Evolutionary conservation across 306 rosid genomes (phyloP).

Genomic region (Parietaria judaica): DNA sequence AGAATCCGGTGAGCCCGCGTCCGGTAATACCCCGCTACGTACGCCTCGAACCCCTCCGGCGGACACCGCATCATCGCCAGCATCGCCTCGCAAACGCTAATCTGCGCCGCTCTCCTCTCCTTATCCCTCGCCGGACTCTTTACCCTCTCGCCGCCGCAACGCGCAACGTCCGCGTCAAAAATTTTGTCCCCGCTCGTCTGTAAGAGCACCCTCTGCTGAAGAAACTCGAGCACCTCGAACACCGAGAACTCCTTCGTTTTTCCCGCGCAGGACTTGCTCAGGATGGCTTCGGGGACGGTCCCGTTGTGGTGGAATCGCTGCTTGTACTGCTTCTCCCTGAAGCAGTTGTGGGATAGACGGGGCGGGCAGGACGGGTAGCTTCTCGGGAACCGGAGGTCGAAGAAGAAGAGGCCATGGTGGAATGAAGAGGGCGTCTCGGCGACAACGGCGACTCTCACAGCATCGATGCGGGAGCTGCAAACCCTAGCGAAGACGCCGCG

Average conservation of each 20-base stretch:
- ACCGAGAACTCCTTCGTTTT: background rate
- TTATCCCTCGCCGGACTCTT: too few relatives aligned
- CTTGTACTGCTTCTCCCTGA: background rate
- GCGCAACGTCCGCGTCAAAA: background rate
- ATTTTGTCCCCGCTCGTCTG: background rate
- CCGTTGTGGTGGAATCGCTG: background rate
- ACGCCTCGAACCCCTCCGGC: constrained; percentile 15
- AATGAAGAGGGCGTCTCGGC: constrained; percentile 12
- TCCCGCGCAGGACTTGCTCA: background rate
- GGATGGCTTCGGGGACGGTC: background rate
- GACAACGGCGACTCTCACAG: constrained; percentile 25
- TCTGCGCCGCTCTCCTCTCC: too few relatives aligned
- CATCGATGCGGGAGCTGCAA: constrained; percentile 17
- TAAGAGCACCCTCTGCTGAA: background rate
- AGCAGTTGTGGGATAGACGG: background rate
- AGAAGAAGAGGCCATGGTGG: constrained; percentile 25
- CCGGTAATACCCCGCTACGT: constrained; percentile 24
- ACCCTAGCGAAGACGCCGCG: constrained; percentile 18
- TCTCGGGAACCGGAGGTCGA: constrained; percentile 26
- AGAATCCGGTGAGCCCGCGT: constrained; percentile 25
- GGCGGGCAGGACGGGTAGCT: constrained; percentile 17
- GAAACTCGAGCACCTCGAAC: background rate
- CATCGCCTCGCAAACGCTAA: constrained; percentile 11
- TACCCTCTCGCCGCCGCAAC: background rate
- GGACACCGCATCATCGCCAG: constrained; percentile 10